Evolutionary conservation across 2,329 filamentous ascomycete species (phyloP).

Genomic region (Talaromyces atroroseus): DNA sequence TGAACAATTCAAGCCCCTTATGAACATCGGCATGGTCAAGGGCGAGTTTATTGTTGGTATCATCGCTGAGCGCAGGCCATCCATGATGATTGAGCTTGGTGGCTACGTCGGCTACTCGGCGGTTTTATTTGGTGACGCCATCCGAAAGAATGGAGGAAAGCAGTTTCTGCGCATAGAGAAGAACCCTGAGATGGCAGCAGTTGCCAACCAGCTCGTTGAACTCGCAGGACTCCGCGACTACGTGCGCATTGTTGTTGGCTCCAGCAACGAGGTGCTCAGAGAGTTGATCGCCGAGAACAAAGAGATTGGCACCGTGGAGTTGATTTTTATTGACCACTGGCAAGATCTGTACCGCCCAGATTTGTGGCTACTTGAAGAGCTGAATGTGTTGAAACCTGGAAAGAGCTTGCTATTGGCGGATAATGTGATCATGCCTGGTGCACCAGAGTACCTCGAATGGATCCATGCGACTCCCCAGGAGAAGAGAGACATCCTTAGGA

Average conservation of each 20-base stretch:
- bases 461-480: not conserved
- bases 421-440: slow-evolving; percentile 1
- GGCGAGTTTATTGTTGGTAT: slow-evolving; percentile 62
- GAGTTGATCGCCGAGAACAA: not conserved
- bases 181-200: slow-evolving; percentile 64
- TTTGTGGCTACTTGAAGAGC: not conserved
- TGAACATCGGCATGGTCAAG: slow-evolving; percentile 72
- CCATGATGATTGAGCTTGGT: slow-evolving; percentile 67
- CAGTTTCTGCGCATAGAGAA: slow-evolving; percentile 64
- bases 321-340: slow-evolving; percentile 4
- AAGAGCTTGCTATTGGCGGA: not conserved
- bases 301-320: not conserved
- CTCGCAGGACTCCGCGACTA: slow-evolving; percentile 63
- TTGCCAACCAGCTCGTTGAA: slow-evolving; percentile 60
- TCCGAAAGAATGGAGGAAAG: slow-evolving; percentile 55
- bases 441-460: slow-evolving; percentile 5
- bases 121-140: slow-evolving; percentile 62
- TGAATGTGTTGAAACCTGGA: not conserved
- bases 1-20: slow-evolving; percentile 62
- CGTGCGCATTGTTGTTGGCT: slow-evolving; percentile 62
- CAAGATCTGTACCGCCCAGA: not conserved
- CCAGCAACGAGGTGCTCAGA: not conserved
- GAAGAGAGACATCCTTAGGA: slow-evolving; percentile 1
- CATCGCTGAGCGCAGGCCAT: slow-evolving; percentile 59
- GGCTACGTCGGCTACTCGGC: slow-evolving; percentile 78